A percentile compares a stretch with the other conserved stretches of the same genome.
Evolutionary conservation across 345 rosid species (phyloP).

Genomic region (Diplotaxis tenuifolia): DNA sequence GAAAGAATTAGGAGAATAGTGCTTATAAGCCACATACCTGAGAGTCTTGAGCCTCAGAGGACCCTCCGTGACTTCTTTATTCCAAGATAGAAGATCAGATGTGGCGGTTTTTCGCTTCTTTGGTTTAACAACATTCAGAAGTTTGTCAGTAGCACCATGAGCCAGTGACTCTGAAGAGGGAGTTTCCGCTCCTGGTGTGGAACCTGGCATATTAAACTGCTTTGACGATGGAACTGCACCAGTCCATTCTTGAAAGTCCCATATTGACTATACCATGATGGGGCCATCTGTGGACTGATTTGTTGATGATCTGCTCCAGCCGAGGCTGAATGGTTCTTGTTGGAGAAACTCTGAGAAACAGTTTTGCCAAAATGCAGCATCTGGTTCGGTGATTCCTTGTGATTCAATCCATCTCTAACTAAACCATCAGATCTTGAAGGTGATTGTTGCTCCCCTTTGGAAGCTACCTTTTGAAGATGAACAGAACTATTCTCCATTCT

Average conservation of each 20-base stretch:
- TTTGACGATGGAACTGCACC: conserved; percentile 39
- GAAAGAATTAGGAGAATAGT: neutral
- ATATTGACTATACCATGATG: conserved; percentile 72
- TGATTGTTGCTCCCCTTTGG: conserved; percentile 42
- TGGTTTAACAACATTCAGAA: conserved; percentile 30
- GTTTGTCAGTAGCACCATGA: conserved; percentile 40
- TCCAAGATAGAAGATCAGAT: conserved; percentile 58
- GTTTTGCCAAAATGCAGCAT: conserved; percentile 38
- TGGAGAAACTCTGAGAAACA: conserved; percentile 40
- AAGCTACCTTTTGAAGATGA: conserved; percentile 45
- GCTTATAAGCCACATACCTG: conserved; percentile 49
- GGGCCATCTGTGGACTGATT: conserved; percentile 67
- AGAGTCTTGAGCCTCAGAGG: conserved; percentile 50
- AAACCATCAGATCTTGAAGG: conserved; percentile 41
- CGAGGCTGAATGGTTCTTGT: conserved; percentile 38
- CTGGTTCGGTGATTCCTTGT: conserved; percentile 38
- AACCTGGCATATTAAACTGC: conserved; percentile 31
- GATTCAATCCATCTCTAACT: conserved; percentile 34
- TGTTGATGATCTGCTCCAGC: conserved; percentile 49
- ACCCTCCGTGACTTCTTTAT: conserved; percentile 53
- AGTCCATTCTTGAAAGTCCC: conserved; percentile 46
- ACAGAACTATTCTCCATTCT: conserved; percentile 47
- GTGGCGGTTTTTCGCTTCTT: conserved; percentile 69
- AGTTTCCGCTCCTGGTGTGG: conserved; percentile 38
- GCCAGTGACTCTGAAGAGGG: conserved; percentile 36